phyloP scores from a whole-genome alignment of 495 filamentous ascomycete genomes.

The Viridothelium virens region DNA sequence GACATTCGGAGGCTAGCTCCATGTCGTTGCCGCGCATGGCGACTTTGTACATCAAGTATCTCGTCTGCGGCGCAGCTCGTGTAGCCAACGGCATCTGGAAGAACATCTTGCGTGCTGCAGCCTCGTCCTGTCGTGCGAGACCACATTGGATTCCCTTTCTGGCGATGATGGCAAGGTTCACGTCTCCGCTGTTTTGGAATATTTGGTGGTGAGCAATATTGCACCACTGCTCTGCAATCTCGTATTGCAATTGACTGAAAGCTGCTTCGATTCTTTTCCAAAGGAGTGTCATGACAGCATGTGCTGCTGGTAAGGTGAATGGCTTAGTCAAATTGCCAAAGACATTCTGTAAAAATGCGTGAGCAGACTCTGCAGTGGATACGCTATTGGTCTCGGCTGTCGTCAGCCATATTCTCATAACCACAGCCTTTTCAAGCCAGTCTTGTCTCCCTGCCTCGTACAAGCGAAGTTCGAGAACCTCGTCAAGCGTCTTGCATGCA shows the following conservation, averaged over 20 bases:
- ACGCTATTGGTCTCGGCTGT: slow-evolving; percentile 26
- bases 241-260: slow-evolving; percentile 46
- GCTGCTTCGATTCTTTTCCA: slow-evolving; percentile 65
- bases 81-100: slow-evolving; percentile 51
- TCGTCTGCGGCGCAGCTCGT: slow-evolving; percentile 53
- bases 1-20: slow-evolving; percentile 50
- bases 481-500: slow-evolving; percentile 50
- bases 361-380: slow-evolving; percentile 28
- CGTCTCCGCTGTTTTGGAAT: slow-evolving; percentile 54
- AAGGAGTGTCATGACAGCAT: slow-evolving; percentile 66
- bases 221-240: slow-evolving; percentile 62
- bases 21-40: slow-evolving; percentile 53
- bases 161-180: slow-evolving; percentile 59
- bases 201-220: slow-evolving; percentile 54
- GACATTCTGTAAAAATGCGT: slow-evolving; percentile 38
- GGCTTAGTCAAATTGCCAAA: slow-evolving; percentile 28
- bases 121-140: slow-evolving; percentile 47
- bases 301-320: slow-evolving; percentile 49
- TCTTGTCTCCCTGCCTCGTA: slow-evolving; percentile 37
- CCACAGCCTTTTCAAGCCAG: slow-evolving; percentile 57
- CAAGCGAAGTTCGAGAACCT: slow-evolving; percentile 48
- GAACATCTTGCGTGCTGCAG: slow-evolving; percentile 48
- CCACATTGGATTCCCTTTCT: slow-evolving; percentile 68
- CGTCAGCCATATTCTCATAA: slow-evolving; percentile 55
- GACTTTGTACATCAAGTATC: slow-evolving; percentile 68